These are phyloP conservation scores for Paramecium biaurelia DNA, from an alignment of 73 alveolate genomes.

Conservation along the genomic window DNA sequence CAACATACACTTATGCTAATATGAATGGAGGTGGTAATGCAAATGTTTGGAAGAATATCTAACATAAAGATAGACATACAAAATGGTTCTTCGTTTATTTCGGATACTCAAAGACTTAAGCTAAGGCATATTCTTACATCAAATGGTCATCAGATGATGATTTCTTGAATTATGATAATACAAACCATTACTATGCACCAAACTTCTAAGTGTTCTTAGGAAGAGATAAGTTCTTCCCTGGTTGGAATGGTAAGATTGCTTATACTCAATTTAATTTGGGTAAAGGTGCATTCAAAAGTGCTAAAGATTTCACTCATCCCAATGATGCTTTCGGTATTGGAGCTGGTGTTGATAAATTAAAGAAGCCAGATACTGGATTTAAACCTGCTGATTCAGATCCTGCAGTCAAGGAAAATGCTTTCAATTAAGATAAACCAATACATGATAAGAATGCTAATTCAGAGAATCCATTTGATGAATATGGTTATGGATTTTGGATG, in stretches of 20 bases:
- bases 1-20: slow-evolving; percentile 23
- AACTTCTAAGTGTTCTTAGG: slow-evolving; percentile 8
- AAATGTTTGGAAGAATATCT: slow-evolving; percentile 28
- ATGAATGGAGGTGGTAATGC: slow-evolving; percentile 42
- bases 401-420: background rate
- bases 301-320: slow-evolving; percentile 40
- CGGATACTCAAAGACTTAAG: background rate
- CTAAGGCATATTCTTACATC: background rate
- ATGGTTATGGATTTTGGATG: slow-evolving; percentile 50
- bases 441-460: slow-evolving; percentile 6
- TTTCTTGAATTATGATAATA: background rate
- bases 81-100: slow-evolving; percentile 1
- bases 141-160: slow-evolving; percentile 36
- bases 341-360: slow-evolving; percentile 11
- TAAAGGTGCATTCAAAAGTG: slow-evolving; percentile 12
- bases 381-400: slow-evolving; percentile 32
- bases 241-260: slow-evolving; percentile 40
- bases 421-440: slow-evolving; percentile 26
- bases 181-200: slow-evolving; percentile 27
- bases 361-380: slow-evolving; percentile 5
- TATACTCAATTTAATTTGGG: slow-evolving; percentile 13
- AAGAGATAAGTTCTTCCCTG: slow-evolving; percentile 25
- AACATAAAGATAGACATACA: background rate
- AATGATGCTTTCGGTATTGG: slow-evolving; percentile 41
- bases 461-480: slow-evolving; percentile 39